Base-by-base conservation (phyloP, 2,329 filamentous ascomycete genomes). In the Talaromyces albobiverticillius region DNA sequence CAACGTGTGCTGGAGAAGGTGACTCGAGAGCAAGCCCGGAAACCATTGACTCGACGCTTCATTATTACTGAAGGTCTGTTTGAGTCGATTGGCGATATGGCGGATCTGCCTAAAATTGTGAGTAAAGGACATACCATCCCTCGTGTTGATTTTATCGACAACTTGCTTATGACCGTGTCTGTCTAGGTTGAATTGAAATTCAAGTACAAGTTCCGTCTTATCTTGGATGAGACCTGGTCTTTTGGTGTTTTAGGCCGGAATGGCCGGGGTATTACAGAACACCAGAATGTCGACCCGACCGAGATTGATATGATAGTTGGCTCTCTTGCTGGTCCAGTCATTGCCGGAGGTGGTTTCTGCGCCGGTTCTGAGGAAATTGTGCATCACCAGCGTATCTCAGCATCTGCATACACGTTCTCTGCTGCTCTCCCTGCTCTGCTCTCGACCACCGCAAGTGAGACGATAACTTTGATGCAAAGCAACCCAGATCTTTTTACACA, bases 281-380 rank as follows among this genome's bases (percentile, higher is more conserved):
- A 93, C 5, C 94, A 97, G 68, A 96, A 97, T 63, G 93, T 99
- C 16, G 94, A 97, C 69, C 86, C 93, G 0, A 84, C 87, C 9
- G 89, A 95, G 67, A 86, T 99, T 47, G 94, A 99, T 76, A 96
- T 99, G 91, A 93, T 99, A 61, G 83, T 97, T 50, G 94, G 95
- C 41, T 95, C 90, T 32, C 83, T 99, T 43, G 86, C 93, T 11
- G 93, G 94, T 2, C 88, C 92, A 14, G 80, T 99, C 34, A 94
- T 93, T 67, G 91, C 90, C 9, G 93, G 92, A 53, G 94, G 95
- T 62, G 94, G 94, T 14, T 99, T 99, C 78, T 99, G 94, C 69
- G 92, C 93, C 14, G 93, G 92, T 16, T 87, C 87, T 36, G 86
- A 87, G 60, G 94, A 96, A 67, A 92, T 97, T 16, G 89, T 97